Evolutionary conservation across 2,329 filamentous ascomycete genomes (phyloP).

Genomic region (Phaeomoniella chlamydospora): DNA sequence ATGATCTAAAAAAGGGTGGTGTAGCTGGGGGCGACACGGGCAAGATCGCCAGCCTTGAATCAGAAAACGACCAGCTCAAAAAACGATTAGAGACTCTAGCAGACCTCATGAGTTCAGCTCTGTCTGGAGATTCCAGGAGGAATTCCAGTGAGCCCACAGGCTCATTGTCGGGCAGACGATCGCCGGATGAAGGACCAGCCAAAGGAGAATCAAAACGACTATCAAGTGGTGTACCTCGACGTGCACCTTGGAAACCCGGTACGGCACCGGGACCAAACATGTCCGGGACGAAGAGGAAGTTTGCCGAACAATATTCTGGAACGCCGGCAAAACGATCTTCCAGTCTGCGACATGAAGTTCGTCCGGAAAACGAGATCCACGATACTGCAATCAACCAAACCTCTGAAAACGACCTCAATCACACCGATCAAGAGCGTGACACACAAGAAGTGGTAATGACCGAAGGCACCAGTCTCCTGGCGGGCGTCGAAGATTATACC

Average conservation of each 20-base stretch:
- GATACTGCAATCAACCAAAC: too few species aligned
- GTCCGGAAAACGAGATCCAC: background rate
- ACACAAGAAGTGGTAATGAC: too few species aligned
- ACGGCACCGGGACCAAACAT: background rate
- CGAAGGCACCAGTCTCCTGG: too few species aligned
- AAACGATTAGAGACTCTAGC: background rate
- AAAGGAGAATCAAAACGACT: background rate
- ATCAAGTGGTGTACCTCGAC: background rate
- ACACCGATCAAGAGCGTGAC: too few species aligned
- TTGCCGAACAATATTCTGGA: background rate
- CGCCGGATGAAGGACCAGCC: too few species aligned
- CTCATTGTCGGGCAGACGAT: too few species aligned
- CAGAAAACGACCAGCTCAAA: background rate
- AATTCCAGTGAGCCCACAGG: too few species aligned
- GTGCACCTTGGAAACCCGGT: background rate
- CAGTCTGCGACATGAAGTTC: background rate
- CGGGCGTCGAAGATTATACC: too few species aligned
- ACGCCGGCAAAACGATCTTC: background rate
- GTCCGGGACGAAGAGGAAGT: background rate
- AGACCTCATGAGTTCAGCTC: background rate
- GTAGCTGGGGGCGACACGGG: background rate
- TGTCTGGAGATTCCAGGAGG: too few species aligned
- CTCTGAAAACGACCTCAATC: too few species aligned
- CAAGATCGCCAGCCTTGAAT: background rate
- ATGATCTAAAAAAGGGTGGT: background rate